A percentile compares a stretch with the other conserved stretches of the same genome.
These are phyloP conservation scores for Vitis riparia DNA, from an alignment of 164 flowering plant genomes.

Conservation along the genomic window DNA sequence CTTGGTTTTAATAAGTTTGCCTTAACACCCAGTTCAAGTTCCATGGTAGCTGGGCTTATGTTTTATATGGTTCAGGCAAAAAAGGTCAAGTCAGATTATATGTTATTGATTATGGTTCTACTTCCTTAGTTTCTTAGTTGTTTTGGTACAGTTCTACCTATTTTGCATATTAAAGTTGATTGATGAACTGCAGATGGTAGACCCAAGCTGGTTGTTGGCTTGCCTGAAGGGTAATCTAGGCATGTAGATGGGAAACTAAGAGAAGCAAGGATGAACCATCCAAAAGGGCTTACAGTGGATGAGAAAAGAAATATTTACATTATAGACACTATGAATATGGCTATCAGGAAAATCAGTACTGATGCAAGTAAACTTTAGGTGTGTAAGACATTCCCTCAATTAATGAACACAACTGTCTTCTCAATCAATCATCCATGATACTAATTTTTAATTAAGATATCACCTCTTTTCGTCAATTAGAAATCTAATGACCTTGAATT, in stretches of 20 bases:
- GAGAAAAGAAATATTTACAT: conserved; percentile 65
- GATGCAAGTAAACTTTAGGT: conserved; percentile 41
- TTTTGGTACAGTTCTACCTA: neutral
- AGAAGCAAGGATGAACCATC: conserved; percentile 68
- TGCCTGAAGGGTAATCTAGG: conserved; percentile 64
- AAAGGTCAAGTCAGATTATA: neutral
- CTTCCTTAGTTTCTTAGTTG: neutral
- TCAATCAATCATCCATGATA: neutral
- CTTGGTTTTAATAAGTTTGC: too few relatives aligned
- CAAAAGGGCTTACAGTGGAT: conserved; percentile 62
- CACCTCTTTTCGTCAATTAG: too few relatives aligned
- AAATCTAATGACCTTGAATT: too few relatives aligned
- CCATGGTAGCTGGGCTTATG: too few relatives aligned
- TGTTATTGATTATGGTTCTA: neutral
- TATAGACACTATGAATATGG: conserved; percentile 71
- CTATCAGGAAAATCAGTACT: conserved; percentile 61
- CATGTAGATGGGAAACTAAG: conserved; percentile 71
- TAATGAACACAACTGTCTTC: neutral
- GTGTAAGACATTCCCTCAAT: neutral
- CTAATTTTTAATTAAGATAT: neutral
- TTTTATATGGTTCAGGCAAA: neutral
- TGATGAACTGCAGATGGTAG: conserved; percentile 50
- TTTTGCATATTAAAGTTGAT: conserved; percentile 1
- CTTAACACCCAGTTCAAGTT: too few relatives aligned
- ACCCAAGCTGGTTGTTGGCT: conserved; percentile 63